A percentile compares a stretch with the other conserved stretches of the same genome.
Conservation (phyloP, 768 basidiomycete genomes). For the Lactarius evosmus region DNA sequence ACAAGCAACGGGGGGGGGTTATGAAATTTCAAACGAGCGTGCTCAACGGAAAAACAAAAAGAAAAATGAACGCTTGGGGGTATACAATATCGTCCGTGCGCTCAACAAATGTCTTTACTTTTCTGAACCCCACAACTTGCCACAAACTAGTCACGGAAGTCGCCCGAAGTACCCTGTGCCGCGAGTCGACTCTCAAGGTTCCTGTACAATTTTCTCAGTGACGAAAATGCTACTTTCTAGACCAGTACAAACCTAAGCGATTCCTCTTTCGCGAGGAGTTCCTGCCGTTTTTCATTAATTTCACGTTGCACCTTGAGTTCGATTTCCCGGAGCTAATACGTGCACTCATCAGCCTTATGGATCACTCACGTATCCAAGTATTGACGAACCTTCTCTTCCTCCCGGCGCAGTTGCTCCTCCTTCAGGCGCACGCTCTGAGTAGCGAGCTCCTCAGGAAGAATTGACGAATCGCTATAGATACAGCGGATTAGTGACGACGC, state of each 20-base stretch:
- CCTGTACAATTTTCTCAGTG: constrained; percentile 38
- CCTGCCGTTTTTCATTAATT: constrained; percentile 96
- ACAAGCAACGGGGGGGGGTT: not conserved
- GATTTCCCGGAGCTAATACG: constrained; percentile 83
- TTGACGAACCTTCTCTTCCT: constrained; percentile 82
- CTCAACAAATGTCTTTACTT: constrained; percentile 15
- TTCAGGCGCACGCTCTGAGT: constrained; percentile 96
- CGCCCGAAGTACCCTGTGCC: constrained; percentile 79
- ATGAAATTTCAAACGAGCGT: constrained; percentile 3
- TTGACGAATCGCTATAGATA: constrained; percentile 68
- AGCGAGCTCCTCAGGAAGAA: constrained; percentile 94
- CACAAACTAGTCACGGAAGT: constrained; percentile 63
- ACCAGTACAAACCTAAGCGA: constrained; percentile 64
- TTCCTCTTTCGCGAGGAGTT: constrained; percentile 94
- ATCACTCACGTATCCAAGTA: constrained; percentile 10
- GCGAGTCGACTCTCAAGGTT: constrained; percentile 89
- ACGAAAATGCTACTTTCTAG: not conserved
- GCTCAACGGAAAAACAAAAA: not conserved
- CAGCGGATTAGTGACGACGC: constrained; percentile 28
- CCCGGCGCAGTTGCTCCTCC: constrained; percentile 95
- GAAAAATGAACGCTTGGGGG: not conserved
- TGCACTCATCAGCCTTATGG: not conserved
- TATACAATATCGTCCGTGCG: constrained; percentile 6
- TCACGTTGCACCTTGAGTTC: constrained; percentile 98
- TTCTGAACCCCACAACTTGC: constrained; percentile 24